Conservation (phyloP, 306 rosid species). For the Arachis hypogaea region DNA sequence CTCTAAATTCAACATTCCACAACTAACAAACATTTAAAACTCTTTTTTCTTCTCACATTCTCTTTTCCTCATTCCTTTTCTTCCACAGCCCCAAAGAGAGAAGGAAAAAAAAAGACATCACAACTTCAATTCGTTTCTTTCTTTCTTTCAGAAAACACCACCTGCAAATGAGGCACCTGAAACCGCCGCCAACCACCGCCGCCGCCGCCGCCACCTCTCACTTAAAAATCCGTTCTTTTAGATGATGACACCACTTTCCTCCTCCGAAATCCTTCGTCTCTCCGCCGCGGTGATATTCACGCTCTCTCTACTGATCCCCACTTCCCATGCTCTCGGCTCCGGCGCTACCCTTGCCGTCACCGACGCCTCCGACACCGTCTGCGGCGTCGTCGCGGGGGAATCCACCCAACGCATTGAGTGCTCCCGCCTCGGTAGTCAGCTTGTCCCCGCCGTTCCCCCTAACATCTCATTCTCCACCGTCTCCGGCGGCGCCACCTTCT, state of each 20-base stretch:
- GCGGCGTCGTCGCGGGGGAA: slow-evolving; percentile 65
- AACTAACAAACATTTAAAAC: neutral
- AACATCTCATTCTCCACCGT: slow-evolving; percentile 57
- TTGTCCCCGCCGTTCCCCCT: slow-evolving; percentile 54
- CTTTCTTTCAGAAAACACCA: neutral
- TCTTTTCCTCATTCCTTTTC: neutral
- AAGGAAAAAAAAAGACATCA: too few species aligned
- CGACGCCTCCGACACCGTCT: slow-evolving; percentile 59
- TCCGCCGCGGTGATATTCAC: neutral
- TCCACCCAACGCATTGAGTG: slow-evolving; percentile 62
- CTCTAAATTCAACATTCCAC: neutral
- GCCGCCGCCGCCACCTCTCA: neutral
- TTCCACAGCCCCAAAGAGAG: too few species aligned
- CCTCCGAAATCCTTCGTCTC: slow-evolving; percentile 31
- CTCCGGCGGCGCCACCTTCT: slow-evolving; percentile 67
- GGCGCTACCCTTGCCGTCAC: slow-evolving; percentile 72
- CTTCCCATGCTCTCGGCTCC: slow-evolving; percentile 64
- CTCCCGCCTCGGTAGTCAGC: slow-evolving; percentile 49
- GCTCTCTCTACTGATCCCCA: slow-evolving; percentile 28
- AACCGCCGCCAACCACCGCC: slow-evolving; percentile 39
- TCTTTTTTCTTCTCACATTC: neutral
- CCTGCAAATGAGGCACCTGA: slow-evolving; percentile 63
- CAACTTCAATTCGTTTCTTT: neutral
- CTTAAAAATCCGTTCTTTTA: slow-evolving; percentile 40
- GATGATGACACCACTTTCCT: slow-evolving; percentile 65